Conservation (phyloP, 148 eudicot genomes). For the Chenopodium album region DNA sequence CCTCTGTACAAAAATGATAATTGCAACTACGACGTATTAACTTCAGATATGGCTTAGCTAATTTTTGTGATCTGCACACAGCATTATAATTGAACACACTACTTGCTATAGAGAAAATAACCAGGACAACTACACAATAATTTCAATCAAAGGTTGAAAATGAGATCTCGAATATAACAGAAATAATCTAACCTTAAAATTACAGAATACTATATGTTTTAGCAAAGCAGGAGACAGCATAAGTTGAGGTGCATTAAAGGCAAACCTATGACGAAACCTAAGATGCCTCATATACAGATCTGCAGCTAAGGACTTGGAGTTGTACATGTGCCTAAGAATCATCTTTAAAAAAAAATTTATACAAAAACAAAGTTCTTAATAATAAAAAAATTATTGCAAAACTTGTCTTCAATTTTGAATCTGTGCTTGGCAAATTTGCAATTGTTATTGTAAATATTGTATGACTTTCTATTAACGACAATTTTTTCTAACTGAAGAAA, state of each 20-base stretch:
- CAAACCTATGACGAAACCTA: constrained; percentile 65
- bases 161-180: neutral
- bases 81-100: too few relatives aligned
- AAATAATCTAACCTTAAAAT: constrained; percentile 26
- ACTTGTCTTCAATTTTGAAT: neutral
- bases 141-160: neutral
- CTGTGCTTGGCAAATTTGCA: neutral
- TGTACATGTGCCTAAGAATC: neutral
- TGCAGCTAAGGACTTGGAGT: neutral
- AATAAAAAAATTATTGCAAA: neutral
- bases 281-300: constrained; percentile 73
- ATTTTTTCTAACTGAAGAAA: neutral
- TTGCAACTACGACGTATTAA: neutral
- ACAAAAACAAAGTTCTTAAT: too few relatives aligned
- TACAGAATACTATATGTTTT: constrained; percentile 85
- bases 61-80: neutral
- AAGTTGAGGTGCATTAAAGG: constrained; percentile 82
- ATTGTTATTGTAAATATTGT: neutral
- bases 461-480: neutral
- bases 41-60: neutral
- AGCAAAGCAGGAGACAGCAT: constrained; percentile 86
- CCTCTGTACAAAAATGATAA: neutral
- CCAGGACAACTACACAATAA: constrained; percentile 1
- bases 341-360: too few relatives aligned
- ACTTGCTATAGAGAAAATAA: neutral